Evolutionary conservation across 192 early-diverging fungal species (phyloP).

Genomic region (Entomortierella beljakovae): DNA sequence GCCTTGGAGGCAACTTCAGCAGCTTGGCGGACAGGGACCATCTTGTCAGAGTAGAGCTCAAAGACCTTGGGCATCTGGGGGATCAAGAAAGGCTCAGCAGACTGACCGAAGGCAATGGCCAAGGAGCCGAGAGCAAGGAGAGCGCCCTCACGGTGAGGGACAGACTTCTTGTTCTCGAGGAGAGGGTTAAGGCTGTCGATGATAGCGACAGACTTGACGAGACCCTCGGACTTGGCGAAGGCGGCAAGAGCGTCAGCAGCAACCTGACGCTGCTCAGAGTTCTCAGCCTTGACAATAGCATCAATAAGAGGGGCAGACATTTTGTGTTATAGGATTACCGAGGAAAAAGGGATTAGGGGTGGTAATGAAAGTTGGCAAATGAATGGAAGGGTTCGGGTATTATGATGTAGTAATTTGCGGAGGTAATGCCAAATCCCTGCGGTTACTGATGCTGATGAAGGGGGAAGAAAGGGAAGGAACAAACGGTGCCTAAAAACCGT

Average conservation of each 20-base stretch:
- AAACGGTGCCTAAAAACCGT: neutral
- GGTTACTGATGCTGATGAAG: slow-evolving; percentile 45
- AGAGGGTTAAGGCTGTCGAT: slow-evolving; percentile 68
- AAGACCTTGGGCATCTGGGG: slow-evolving; percentile 71
- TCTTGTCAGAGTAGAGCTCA: slow-evolving; percentile 70
- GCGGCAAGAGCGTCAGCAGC: slow-evolving; percentile 70
- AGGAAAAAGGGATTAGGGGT: slow-evolving; percentile 3
- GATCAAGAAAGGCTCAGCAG: slow-evolving; percentile 76
- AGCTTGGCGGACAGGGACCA: slow-evolving; percentile 54
- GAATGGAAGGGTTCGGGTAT: slow-evolving; percentile 26
- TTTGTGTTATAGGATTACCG: slow-evolving; percentile 15
- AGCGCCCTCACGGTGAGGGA: slow-evolving; percentile 72
- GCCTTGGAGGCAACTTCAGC: slow-evolving; percentile 59
- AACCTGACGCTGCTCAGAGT: slow-evolving; percentile 60
- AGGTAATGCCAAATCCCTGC: slow-evolving; percentile 33
- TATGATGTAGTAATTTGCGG: slow-evolving; percentile 13
- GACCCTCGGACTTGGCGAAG: slow-evolving; percentile 70
- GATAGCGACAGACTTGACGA: slow-evolving; percentile 69
- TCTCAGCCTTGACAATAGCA: slow-evolving; percentile 51
- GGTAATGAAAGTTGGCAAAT: slow-evolving; percentile 15
- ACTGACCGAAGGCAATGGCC: slow-evolving; percentile 64
- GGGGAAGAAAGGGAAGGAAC: slow-evolving; percentile 44
- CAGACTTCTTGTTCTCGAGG: slow-evolving; percentile 77
- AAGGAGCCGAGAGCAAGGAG: slow-evolving; percentile 69
- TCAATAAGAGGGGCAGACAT: slow-evolving; percentile 52